Evolutionary conservation across 768 basidiomycete species (phyloP), one percentile per base, ranked within the genome.

Genomic region (Clavulina sp.): DNA sequence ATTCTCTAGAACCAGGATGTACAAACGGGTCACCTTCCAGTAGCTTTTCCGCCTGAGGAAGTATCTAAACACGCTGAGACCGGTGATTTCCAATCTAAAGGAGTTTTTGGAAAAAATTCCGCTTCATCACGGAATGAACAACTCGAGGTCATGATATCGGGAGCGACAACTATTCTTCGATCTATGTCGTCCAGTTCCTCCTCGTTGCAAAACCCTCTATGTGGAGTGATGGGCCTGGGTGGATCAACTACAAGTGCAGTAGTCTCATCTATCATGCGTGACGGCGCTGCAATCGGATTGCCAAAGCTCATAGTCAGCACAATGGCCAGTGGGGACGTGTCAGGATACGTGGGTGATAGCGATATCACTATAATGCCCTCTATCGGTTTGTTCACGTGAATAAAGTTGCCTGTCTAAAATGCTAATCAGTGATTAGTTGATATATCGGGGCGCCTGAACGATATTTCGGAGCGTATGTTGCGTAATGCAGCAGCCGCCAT

Each of bases 351-450:
- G 7, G 65, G 62, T 13, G 64, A 60, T 54, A 62, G 62, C 1
- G 63, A 64, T 54, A 57, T 59, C 50, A 60, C 60, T 21, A 63
- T 65, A 62, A 63, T 64, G 64, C 55, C 59, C 54, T 65, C 58
- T 18, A 59, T 65, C 36, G 63, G 56, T 26, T 64, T n/a, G n/a
- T n/a, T n/a, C n/a, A n/a, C n/a, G n/a, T n/a, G n/a, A n/a, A n/a
- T n/a, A n/a, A n/a, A n/a, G n/a, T n/a, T n/a, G n/a, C n/a, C n/a
- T n/a, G n/a, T n/a, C n/a, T n/a, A n/a, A n/a, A 9, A 38, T 19
- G 9, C 34, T 9, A 38, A 38, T 38, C 34, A 9, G 9, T 38
- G 9, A 38, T n/a, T 38, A 38, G 34, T 38, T 9, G 34, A 38
- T 19, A 38, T 38, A 38, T 38, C 34, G 9, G 34, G 34, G 19